Evolutionary conservation across 148 eudicot species (phyloP).

Genomic region (Euryodendron excelsum): DNA sequence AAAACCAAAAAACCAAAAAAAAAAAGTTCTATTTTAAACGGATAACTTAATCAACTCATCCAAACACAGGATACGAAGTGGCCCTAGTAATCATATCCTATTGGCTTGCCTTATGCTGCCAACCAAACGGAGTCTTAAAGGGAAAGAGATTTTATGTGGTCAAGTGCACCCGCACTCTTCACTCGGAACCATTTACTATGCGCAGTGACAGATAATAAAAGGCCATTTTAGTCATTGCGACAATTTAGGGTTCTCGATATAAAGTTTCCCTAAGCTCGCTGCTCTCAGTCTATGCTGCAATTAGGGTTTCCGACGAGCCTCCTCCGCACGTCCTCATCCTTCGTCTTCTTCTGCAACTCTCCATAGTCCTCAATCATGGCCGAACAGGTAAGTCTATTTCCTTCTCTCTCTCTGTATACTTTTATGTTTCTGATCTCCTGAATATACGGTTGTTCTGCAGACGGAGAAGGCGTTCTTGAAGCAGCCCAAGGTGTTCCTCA

Average conservation of each 20-base stretch:
- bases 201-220: too few species aligned
- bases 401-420: not conserved
- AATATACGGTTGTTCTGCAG: conserved; percentile 3
- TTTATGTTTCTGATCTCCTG: not conserved
- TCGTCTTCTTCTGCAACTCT: not conserved
- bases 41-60: too few species aligned
- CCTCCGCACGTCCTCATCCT: not conserved
- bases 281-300: not conserved
- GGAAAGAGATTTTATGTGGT: too few species aligned
- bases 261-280: not conserved
- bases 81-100: too few species aligned
- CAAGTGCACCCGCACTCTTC: too few species aligned
- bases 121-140: too few species aligned
- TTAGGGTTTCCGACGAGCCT: conserved; percentile 6
- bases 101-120: too few species aligned
- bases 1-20: too few species aligned
- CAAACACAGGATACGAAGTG: too few species aligned
- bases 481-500: conserved; percentile 46
- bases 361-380: conserved; percentile 17
- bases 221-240: conserved; percentile 9
- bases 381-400: conserved; percentile 13
- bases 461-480: conserved; percentile 50
- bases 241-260: conserved; percentile 7
- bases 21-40: too few species aligned
- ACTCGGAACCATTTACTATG: too few species aligned